phyloP scores from a whole-genome alignment of 176 grass and related monocot species.

The Microstegium vimineum region DNA sequence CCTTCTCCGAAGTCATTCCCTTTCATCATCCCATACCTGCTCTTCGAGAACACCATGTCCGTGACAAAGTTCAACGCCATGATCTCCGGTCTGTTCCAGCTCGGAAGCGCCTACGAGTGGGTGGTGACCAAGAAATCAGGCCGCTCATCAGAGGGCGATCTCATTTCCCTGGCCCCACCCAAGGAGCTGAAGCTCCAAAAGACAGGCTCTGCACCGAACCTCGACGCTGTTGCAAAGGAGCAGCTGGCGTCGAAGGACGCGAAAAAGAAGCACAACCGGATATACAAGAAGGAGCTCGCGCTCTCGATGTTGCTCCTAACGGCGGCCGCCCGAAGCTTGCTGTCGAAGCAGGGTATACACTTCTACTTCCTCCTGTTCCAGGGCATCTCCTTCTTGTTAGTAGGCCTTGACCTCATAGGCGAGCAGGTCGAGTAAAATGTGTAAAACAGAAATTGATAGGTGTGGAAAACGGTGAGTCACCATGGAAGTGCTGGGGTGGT shows the following conservation, averaged over 20 bases:
- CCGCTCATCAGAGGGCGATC: slow-evolving; percentile 80
- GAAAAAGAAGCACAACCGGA: slow-evolving; percentile 96
- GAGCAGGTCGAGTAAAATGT: slow-evolving; percentile 76
- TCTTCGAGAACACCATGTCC: slow-evolving; percentile 99
- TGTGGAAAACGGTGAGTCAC: not conserved
- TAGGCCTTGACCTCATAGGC: slow-evolving; percentile 95
- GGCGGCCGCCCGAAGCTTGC: slow-evolving; percentile 76
- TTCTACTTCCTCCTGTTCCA: slow-evolving; percentile 99
- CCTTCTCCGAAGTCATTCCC: slow-evolving; percentile 82
- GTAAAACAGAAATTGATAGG: slow-evolving; percentile 39
- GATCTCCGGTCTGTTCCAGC: slow-evolving; percentile 94
- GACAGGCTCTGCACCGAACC: slow-evolving; percentile 50
- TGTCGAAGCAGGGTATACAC: slow-evolving; percentile 94
- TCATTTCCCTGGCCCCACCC: slow-evolving; percentile 52
- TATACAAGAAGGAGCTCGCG: slow-evolving; percentile 92
- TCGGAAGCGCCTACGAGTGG: slow-evolving; percentile 90
- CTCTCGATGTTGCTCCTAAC: slow-evolving; percentile 83
- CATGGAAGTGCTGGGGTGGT: not conserved
- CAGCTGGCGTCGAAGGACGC: slow-evolving; percentile 20
- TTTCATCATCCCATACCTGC: slow-evolving; percentile 94
- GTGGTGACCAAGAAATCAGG: slow-evolving; percentile 97
- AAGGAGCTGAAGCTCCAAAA: slow-evolving; percentile 47
- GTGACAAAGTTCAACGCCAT: slow-evolving; percentile 99
- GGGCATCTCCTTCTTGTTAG: slow-evolving; percentile 91
- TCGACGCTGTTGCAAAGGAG: slow-evolving; percentile 46